These are phyloP conservation scores for Pleurozium schreberi DNA, from an alignment of 225 moss, liverwort and hornwort species.

Conservation along the genomic window DNA sequence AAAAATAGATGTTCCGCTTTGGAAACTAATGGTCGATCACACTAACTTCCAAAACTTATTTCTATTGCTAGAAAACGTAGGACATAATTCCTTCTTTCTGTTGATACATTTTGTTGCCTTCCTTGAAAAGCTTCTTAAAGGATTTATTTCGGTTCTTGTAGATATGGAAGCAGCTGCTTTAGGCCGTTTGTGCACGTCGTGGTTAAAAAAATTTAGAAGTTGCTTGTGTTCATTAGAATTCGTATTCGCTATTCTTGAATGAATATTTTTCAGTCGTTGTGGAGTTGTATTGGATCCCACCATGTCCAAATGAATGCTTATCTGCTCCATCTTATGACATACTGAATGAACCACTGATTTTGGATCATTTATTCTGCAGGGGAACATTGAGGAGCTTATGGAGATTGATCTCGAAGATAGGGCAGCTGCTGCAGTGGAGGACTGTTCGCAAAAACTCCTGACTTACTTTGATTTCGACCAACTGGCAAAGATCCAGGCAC, in stretches of 20 bases:
- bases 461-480: conserved; percentile 70
- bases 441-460: conserved; percentile 69
- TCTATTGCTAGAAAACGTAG: neutral
- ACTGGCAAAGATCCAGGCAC: conserved; percentile 45
- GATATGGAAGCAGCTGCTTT: neutral
- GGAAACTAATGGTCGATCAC: neutral
- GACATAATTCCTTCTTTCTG: neutral
- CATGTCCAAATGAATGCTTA: neutral
- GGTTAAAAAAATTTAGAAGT: neutral
- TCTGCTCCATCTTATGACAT: neutral
- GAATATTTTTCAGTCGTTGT: neutral
- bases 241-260: neutral
- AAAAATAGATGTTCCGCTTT: neutral
- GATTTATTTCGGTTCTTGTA: neutral
- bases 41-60: neutral
- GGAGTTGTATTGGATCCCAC: neutral
- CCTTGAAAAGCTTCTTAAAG: neutral
- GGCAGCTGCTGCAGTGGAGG: conserved; percentile 75
- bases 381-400: conserved; percentile 72
- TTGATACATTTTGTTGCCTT: neutral
- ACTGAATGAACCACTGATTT: neutral
- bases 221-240: neutral
- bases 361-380: conserved; percentile 22
- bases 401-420: conserved; percentile 39
- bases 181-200: neutral